Evolutionary conservation across 345 rosid genomes (phyloP), one percentile per base, ranked within the genome.

Genomic region (Microthlaspi erraticum): DNA sequence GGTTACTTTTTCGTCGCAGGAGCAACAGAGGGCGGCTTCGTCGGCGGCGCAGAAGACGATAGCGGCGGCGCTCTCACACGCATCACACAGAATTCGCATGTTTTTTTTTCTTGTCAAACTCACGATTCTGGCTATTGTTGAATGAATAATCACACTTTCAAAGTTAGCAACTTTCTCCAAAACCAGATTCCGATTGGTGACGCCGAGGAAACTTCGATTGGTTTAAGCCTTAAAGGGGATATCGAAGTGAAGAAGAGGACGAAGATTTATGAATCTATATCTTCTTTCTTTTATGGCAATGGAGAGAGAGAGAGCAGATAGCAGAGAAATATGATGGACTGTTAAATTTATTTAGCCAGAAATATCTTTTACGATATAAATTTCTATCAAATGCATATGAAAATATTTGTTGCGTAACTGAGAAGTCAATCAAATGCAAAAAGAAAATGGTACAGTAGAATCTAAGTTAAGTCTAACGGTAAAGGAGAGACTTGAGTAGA

Each of bases 41-140:
- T 90, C 91, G 33, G 92, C 95, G 23, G 97, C 97, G 55, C 97
- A 93, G 80, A 90, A 93, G 45, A 88, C 81, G 54, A 80, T 70
- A n/a, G 98, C 98, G 46, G 90, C 88, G 60, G 93, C 88, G 55
- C 84, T 84, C 77, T 92, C 97, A 68, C 98, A 92, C n/a, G 83
- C 85, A 71, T 92, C 97, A 71, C 98, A 90, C 66, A 92, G 83
- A 52, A 83, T 85, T 60, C 90, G 83, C 98, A 92, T 92, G 55
- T 14, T 79, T 78, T 10, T 11, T 16, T 44, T 26, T 11, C 0
- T 13, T 0, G 5, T 26, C 19, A 31, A 59, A 1, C 41, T 32
- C 13, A 32, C 20, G 60, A 32, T 54, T 33, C 41, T 32, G 10
- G 23, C 38, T 56, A 16, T 9, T 8, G 34, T 34, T 56, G 29